phyloP scores from a whole-genome alignment of 2,329 filamentous ascomycete genomes.

The Aureobasidium sp. region DNA sequence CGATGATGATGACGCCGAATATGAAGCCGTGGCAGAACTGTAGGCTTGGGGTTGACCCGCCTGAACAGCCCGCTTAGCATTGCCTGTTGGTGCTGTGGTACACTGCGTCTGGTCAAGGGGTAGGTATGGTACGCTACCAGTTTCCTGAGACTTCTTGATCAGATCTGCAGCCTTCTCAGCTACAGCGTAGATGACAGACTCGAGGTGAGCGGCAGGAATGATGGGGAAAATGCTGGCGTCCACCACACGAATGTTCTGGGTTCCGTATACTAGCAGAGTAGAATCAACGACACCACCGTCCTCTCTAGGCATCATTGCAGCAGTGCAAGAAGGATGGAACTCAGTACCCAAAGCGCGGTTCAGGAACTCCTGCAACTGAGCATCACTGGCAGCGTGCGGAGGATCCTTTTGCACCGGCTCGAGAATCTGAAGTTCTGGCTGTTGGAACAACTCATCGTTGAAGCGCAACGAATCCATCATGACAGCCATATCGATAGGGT shows the following conservation, averaged over 20 bases:
- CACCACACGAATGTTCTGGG: slow-evolving; percentile 33
- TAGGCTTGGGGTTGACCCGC: neutral
- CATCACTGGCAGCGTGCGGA: slow-evolving; percentile 20
- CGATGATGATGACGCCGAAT: neutral
- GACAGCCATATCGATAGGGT: slow-evolving; percentile 23
- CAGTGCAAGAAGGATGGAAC: slow-evolving; percentile 29
- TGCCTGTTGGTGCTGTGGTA: slow-evolving; percentile 1
- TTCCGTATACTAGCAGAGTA: slow-evolving; percentile 32
- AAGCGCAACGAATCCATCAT: slow-evolving; percentile 19
- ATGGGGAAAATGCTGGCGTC: slow-evolving; percentile 35
- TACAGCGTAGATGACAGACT: slow-evolving; percentile 16
- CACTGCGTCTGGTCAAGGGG: slow-evolving; percentile 13
- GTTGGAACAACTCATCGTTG: slow-evolving; percentile 21
- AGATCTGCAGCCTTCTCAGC: slow-evolving; percentile 18
- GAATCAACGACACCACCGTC: slow-evolving; percentile 41
- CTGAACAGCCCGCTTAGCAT: neutral
- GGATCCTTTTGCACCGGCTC: slow-evolving; percentile 21
- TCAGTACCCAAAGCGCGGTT: slow-evolving; percentile 29
- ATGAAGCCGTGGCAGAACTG: neutral
- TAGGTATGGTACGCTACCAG: neutral
- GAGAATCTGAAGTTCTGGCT: slow-evolving; percentile 17
- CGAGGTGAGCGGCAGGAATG: slow-evolving; percentile 24
- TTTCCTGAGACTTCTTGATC: slow-evolving; percentile 12
- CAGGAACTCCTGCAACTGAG: slow-evolving; percentile 21
- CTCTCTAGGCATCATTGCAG: slow-evolving; percentile 37